phyloP scores from a whole-genome alignment of 164 flowering plant genomes.

The Akebia trifoliata region DNA sequence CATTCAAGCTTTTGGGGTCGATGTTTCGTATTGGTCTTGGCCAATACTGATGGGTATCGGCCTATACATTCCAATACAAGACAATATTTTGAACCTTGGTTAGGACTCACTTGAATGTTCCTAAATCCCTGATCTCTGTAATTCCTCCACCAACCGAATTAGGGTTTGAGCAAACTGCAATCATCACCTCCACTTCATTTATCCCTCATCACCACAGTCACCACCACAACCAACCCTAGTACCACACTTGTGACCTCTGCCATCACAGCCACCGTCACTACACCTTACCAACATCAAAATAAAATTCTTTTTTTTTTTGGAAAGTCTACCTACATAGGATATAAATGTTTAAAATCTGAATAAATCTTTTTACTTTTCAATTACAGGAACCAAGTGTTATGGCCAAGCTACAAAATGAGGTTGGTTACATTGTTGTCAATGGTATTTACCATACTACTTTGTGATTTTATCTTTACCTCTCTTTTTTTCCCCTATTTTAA shows the following conservation, averaged over 20 bases:
- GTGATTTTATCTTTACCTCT: neutral
- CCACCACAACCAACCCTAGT: neutral
- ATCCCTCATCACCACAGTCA: neutral
- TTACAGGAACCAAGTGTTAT: conserved; percentile 76
- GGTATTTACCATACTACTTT: neutral
- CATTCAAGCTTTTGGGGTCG: no score
- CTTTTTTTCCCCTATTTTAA: no score
- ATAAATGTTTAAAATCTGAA: neutral
- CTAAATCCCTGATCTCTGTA: neutral
- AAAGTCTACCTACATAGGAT: neutral
- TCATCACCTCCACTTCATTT: no score
- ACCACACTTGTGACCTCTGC: no score
- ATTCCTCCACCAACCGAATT: neutral
- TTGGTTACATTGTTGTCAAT: conserved; percentile 15
- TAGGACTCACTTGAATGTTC: neutral
- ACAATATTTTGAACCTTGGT: neutral
- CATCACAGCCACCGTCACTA: neutral
- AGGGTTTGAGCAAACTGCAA: neutral
- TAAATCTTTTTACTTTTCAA: conserved; percentile 2
- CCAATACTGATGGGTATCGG: no score
- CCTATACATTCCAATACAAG: no score
- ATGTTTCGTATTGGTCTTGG: no score
- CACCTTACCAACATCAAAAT: neutral
- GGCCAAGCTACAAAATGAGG: conserved; percentile 94
- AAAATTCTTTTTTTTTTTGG: neutral